Percentiles rank a stretch among this genome's conserved stretches.
These are phyloP conservation scores for Fistulinella prunicolor DNA, from an alignment of 768 basidiomycete genomes.

Conservation along the genomic window DNA sequence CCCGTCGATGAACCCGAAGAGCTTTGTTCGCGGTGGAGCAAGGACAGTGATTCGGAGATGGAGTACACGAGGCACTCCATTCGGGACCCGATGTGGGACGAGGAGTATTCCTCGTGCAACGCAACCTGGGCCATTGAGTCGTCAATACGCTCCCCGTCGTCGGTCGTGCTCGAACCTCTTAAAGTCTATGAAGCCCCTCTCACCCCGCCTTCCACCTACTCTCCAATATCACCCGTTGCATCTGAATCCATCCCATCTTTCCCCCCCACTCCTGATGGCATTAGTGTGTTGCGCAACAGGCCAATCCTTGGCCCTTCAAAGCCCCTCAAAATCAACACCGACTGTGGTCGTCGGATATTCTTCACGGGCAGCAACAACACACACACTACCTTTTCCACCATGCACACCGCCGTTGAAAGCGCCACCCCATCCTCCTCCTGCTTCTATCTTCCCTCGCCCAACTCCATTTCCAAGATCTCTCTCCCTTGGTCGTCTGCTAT, in stretches of 20 bases:
- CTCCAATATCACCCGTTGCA: constrained; percentile 41
- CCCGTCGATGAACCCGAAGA: constrained; percentile 38
- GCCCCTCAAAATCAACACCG: constrained; percentile 60
- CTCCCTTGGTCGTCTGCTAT: constrained; percentile 34
- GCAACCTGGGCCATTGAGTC: constrained; percentile 58
- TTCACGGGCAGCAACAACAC: constrained; percentile 44
- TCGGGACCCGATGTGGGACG: constrained; percentile 31
- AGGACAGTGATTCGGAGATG: constrained; percentile 41
- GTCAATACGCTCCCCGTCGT: constrained; percentile 45
- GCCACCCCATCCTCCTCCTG: constrained; percentile 57
- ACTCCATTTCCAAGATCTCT: constrained; percentile 38
- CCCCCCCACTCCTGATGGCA: constrained; percentile 57
- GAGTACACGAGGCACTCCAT: constrained; percentile 29
- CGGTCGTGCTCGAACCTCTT: constrained; percentile 34
- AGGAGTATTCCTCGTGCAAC: constrained; percentile 43
- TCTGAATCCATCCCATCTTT: constrained; percentile 43
- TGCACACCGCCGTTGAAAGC: constrained; percentile 72
- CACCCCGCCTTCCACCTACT: constrained; percentile 53
- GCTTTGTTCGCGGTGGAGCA: constrained; percentile 59
- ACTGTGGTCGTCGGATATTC: constrained; percentile 35
- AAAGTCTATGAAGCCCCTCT: constrained; percentile 45
- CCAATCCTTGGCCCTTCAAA: constrained; percentile 36
- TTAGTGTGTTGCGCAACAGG: constrained; percentile 40
- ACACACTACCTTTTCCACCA: constrained; percentile 50
- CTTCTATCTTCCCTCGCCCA: constrained; percentile 49